phyloP scores from a whole-genome alignment of 2,329 filamentous ascomycete genomes.

The Magnaporthales sp. region DNA sequence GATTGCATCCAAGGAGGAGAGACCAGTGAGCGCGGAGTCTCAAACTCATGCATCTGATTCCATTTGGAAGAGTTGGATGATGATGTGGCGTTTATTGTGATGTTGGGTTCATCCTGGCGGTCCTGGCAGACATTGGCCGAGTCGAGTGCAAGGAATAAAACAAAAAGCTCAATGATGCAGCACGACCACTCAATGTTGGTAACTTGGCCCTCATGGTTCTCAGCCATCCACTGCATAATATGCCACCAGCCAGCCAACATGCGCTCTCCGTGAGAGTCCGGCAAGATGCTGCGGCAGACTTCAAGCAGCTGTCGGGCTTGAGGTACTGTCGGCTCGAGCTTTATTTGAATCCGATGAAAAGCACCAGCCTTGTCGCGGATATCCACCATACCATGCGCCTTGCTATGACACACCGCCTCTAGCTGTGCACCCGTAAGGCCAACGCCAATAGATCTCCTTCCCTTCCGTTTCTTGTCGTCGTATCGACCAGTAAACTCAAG shows the following conservation, averaged over 20 bases:
- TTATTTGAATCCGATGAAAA: conserved; percentile 59
- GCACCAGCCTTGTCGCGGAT: conserved; percentile 53
- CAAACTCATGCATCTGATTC: conserved; percentile 36
- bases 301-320: conserved; percentile 53
- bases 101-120: conserved; percentile 10
- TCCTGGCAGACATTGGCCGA: conserved; percentile 18
- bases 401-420: conserved; percentile 47
- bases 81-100: background rate
- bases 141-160: conserved; percentile 41
- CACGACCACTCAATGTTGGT: conserved; percentile 61
- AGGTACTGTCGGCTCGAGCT: conserved; percentile 55
- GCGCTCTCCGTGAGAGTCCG: conserved; percentile 47
- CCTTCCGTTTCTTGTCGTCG: conserved; percentile 33
- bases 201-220: conserved; percentile 22
- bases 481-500: conserved; percentile 48
- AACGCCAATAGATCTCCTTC: conserved; percentile 31
- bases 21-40: conserved; percentile 37
- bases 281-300: conserved; percentile 55
- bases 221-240: conserved; percentile 57
- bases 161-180: conserved; percentile 53
- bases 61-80: conserved; percentile 23
- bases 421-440: conserved; percentile 38
- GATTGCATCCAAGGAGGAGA: conserved; percentile 52
- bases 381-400: conserved; percentile 54
- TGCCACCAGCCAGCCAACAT: conserved; percentile 67